Conservation (phyloP, 192 early-diverging fungal species). For the Phlyctochytrium arcticum region DNA sequence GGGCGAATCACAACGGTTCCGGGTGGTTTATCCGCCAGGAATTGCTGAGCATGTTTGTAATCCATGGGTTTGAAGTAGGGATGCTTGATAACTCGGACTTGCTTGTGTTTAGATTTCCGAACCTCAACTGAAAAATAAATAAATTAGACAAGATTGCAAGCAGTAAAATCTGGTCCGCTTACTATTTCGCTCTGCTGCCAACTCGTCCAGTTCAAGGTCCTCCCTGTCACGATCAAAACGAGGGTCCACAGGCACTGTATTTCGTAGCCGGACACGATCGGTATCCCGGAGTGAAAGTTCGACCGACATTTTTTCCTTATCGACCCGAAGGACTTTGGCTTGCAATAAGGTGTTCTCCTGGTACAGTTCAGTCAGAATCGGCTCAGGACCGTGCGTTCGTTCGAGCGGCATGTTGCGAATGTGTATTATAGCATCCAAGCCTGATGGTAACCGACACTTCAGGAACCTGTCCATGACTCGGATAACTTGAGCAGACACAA, state of each 20-base stretch:
- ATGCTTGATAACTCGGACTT: constrained; percentile 69
- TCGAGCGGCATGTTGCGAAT: constrained; percentile 44
- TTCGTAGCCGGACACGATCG: constrained; percentile 43
- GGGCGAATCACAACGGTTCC: constrained; percentile 87
- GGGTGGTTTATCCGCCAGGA: constrained; percentile 57
- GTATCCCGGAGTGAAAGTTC: constrained; percentile 69
- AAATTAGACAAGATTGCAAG: neutral
- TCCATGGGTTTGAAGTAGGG: constrained; percentile 77
- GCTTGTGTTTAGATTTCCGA: constrained; percentile 32
- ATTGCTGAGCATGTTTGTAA: constrained; percentile 68
- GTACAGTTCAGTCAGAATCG: constrained; percentile 32
- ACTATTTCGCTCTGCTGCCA: constrained; percentile 15
- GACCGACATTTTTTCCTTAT: constrained; percentile 68
- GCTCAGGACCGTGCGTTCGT: neutral
- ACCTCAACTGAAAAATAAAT: constrained; percentile 7
- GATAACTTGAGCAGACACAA: constrained; percentile 66
- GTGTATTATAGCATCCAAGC: constrained; percentile 82
- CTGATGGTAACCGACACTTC: constrained; percentile 70
- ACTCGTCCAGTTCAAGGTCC: constrained; percentile 10
- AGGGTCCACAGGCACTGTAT: constrained; percentile 47
- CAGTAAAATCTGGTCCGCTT: neutral
- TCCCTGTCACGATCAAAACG: constrained; percentile 54
- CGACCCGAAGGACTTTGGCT: constrained; percentile 74
- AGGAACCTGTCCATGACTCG: constrained; percentile 72
- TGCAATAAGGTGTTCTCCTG: constrained; percentile 67